Conservation (phyloP, 768 basidiomycete genomes). For the Termitomyces sp. region DNA sequence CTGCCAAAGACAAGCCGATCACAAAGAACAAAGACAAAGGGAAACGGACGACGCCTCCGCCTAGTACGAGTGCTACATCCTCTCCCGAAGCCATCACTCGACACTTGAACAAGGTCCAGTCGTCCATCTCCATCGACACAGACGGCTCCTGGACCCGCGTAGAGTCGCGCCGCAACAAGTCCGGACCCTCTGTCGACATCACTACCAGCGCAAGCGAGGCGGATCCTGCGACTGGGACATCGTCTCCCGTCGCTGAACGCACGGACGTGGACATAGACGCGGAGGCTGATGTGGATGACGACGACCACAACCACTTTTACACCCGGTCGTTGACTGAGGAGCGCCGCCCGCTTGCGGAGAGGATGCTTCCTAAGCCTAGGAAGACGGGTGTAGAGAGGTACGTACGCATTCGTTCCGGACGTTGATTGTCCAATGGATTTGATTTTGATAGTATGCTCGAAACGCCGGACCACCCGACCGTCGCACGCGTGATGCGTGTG, state of each 20-base stretch:
- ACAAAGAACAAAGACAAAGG: background rate
- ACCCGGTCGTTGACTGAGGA: conserved; percentile 28
- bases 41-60: background rate
- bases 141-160: conserved; percentile 75
- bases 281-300: conserved; percentile 7
- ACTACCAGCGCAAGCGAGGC: conserved; percentile 53
- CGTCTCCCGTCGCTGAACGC: conserved; percentile 37
- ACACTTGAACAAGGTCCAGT: conserved; percentile 22
- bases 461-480: conserved; percentile 48
- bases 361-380: conserved; percentile 59
- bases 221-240: conserved; percentile 39
- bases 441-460: conserved; percentile 56
- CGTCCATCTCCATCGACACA: conserved; percentile 43
- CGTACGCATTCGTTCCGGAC: background rate
- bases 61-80: background rate
- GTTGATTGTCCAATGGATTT: too few relatives aligned
- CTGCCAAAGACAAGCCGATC: background rate
- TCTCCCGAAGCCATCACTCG: conserved; percentile 20
- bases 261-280: conserved; percentile 28
- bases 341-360: conserved; percentile 56
- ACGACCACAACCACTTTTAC: conserved; percentile 16
- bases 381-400: conserved; percentile 74
- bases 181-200: conserved; percentile 29
- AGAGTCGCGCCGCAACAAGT: conserved; percentile 37
- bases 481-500: conserved; percentile 70